These are phyloP conservation scores for Globisporangium uncinulatum DNA, from an alignment of 352 stramenopile species.

Conservation along the genomic window DNA sequence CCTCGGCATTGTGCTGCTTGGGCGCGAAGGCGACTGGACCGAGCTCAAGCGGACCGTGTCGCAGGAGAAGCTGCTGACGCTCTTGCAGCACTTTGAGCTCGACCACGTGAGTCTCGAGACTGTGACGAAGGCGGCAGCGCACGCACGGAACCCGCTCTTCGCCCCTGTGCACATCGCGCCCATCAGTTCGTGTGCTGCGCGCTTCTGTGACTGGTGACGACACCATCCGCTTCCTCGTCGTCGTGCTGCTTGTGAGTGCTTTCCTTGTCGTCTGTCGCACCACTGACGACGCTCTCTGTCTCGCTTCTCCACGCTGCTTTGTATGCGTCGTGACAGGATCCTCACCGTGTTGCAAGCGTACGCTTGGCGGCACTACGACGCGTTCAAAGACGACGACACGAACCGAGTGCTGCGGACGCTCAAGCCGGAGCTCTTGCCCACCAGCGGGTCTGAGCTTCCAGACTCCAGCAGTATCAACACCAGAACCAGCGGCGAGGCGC, in stretches of 20 bases:
- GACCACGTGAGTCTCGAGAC: constrained; percentile 22
- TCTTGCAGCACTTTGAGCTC: constrained; percentile 42
- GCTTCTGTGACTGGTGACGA: constrained; percentile 85
- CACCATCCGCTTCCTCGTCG: neutral
- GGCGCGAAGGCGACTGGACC: constrained; percentile 26
- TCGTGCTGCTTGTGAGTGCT: neutral
- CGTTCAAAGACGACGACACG: constrained; percentile 37
- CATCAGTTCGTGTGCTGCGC: constrained; percentile 81
- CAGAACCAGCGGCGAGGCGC: neutral
- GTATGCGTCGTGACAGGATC: constrained; percentile 28
- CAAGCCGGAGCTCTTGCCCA: constrained; percentile 42
- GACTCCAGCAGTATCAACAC: neutral
- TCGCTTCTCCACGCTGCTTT: neutral
- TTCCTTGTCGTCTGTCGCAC: no score
- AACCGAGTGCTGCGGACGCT: constrained; percentile 41
- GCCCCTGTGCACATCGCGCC: constrained; percentile 50
- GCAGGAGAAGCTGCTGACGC: constrained; percentile 57
- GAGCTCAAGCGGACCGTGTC: constrained; percentile 53
- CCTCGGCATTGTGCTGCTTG: constrained; percentile 48
- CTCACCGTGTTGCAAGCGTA: constrained; percentile 57
- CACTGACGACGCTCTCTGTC: neutral
- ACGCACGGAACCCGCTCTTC: constrained; percentile 69
- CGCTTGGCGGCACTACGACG: constrained; percentile 40
- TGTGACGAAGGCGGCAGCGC: constrained; percentile 32
- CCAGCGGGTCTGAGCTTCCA: neutral